A percentile compares a stretch with the other conserved stretches of the same genome.
phyloP scores from a whole-genome alignment of 345 rosid species.

The Hibiscus mutabilis region DNA sequence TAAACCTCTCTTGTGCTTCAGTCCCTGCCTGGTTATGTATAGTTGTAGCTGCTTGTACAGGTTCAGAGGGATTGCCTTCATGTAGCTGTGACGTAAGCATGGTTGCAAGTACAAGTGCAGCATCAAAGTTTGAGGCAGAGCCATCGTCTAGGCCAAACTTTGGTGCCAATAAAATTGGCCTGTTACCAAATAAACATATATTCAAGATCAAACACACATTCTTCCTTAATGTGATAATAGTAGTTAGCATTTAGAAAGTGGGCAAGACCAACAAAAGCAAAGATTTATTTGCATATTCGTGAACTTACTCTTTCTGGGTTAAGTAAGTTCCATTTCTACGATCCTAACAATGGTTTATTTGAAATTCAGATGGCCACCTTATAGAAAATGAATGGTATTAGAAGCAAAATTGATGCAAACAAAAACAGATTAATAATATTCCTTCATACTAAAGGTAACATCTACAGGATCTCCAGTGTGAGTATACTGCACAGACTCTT shows the following conservation, averaged over 20 bases:
- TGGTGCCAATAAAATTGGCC: conserved; percentile 92
- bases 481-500: conserved; percentile 80
- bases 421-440: conserved; percentile 26
- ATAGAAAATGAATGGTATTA: no score
- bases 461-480: conserved; percentile 82
- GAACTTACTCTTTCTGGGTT: background rate
- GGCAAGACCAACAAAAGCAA: background rate
- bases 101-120: conserved; percentile 80
- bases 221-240: background rate
- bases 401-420: background rate
- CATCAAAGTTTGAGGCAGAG: conserved; percentile 62
- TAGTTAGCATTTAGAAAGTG: background rate
- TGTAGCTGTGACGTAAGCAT: conserved; percentile 80
- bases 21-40: conserved; percentile 37
- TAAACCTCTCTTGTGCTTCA: conserved; percentile 41
- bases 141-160: conserved; percentile 74
- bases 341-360: background rate
- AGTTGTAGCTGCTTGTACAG: conserved; percentile 28
- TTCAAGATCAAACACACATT: background rate
- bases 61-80: conserved; percentile 50
- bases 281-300: background rate
- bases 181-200: conserved; percentile 16
- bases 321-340: background rate
- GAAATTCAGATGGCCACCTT: background rate
- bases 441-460: conserved; percentile 83